Evolutionary conservation across 192 early-diverging fungal genomes (phyloP), one percentile per base, ranked within the genome.

Genomic region (Haplosporangium gracile): DNA sequence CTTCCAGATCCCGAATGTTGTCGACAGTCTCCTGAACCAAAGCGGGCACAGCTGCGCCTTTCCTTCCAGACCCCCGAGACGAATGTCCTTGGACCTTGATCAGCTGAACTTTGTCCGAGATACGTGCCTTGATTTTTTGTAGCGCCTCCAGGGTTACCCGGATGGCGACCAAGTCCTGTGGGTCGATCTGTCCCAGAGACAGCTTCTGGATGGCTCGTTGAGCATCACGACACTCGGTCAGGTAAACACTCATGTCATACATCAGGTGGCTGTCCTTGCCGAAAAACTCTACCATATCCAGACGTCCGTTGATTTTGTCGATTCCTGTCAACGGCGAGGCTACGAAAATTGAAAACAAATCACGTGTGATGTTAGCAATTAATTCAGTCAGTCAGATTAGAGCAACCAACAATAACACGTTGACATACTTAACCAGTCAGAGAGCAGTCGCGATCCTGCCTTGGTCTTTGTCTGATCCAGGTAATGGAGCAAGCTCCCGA

Each of bases 401-500:
- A 45, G 36, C 2, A 36, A 2, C 36, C 2, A 36, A 2, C 36
- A 36, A 36, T 45, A 43, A n/a, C 29, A n/a, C 11, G 1, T 8
- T n/a, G 6, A 57, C 74, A 63, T 77, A 90, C 90, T 81, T 72
- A 99, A 78, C 78, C 96, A 94, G 57, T 89, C 87, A 22, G 94
- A 89, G 9, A 99, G 87, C 40, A 97, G 83, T 16, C 98, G 88
- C 6, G 91, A 90, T 4, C 98, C 98, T 1, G 94, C 93, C 42
- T 91, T 93, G 18, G 98, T 98, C 47, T 91, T 92, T 2, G 98
- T 99, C 47, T 88, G 85, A 81, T 97, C 94, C 51, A 99, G 89
- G 24, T 94, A 90, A 36, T 90, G 71, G 4, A 98, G 57, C 57
- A 99, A 78, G 74, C 95, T 95, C 7, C 94, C 94, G 40, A 79